Percentiles rank a stretch among this genome's conserved stretches.
phyloP scores from a whole-genome alignment of 164 flowering plant genomes.

The Kingdonia uniflora region DNA sequence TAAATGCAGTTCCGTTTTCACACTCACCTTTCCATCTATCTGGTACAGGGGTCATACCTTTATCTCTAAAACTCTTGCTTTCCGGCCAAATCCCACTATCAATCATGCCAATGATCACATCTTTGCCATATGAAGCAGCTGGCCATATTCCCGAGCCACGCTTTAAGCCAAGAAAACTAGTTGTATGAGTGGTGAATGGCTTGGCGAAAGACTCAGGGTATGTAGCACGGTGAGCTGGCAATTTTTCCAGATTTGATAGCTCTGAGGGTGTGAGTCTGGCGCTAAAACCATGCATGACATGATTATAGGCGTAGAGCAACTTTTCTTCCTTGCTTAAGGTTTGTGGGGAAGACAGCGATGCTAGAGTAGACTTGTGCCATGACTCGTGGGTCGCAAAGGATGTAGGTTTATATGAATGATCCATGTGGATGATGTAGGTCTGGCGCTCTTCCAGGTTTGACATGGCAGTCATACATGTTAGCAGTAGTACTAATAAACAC shows the following conservation, averaged over 20 bases:
- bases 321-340: too few relatives aligned
- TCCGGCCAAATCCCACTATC: conserved; percentile 20
- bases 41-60: conserved; percentile 13
- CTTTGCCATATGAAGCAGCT: conserved; percentile 17
- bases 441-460: not conserved
- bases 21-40: conserved; percentile 23
- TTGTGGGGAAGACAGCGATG: too few relatives aligned
- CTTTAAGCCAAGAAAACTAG: conserved; percentile 13
- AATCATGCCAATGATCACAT: conserved; percentile 19
- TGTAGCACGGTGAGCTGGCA: conserved; percentile 15
- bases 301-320: conserved; percentile 17
- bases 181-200: conserved; percentile 18
- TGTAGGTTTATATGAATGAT: not conserved
- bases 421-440: not conserved
- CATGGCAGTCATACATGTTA: not conserved
- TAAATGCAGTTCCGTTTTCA: conserved; percentile 15
- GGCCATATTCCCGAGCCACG: conserved; percentile 13
- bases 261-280: conserved; percentile 16
- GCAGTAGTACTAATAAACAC: conserved; percentile 12
- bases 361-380: not conserved
- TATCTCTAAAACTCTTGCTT: conserved; percentile 15
- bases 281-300: conserved; percentile 23
- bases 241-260: conserved; percentile 13
- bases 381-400: not conserved
- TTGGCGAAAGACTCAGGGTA: conserved; percentile 8